Percentiles rank a stretch among this genome's conserved stretches.
These are phyloP conservation scores for Phytophthora gonapodyides DNA, from an alignment of 352 stramenopile species.

Conservation along the genomic window DNA sequence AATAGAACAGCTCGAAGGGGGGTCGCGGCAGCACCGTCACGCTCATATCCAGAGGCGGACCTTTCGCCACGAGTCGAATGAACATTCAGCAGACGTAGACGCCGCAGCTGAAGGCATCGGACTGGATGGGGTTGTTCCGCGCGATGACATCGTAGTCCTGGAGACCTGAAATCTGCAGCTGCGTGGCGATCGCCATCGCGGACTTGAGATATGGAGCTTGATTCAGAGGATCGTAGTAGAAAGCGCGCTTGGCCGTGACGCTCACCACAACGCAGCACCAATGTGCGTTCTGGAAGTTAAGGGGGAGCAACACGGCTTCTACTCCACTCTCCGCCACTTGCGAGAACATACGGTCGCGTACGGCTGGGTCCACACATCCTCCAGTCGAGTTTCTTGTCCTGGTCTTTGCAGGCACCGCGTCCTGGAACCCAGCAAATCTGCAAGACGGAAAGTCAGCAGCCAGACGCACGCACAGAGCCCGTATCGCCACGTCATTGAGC, in stretches of 20 bases:
- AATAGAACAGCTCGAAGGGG: too few species aligned
- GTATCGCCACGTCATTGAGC: constrained; percentile 1
- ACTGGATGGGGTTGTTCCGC: too few species aligned
- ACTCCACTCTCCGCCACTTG: neutral
- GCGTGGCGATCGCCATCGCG: too few species aligned
- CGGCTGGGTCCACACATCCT: too few species aligned
- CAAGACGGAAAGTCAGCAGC: neutral
- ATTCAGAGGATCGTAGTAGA: constrained; percentile 14
- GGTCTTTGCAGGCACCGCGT: neutral
- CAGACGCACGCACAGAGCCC: constrained; percentile 4
- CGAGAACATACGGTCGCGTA: neutral
- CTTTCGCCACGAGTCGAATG: too few species aligned
- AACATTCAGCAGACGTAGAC: too few species aligned
- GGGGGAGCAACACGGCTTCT: neutral
- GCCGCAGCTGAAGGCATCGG: too few species aligned
- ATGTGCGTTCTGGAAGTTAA: constrained; percentile 19
- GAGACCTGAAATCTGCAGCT: too few species aligned
- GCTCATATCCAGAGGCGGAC: too few species aligned
- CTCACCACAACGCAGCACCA: constrained; percentile 18
- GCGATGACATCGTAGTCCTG: too few species aligned
- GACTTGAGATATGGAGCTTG: neutral
- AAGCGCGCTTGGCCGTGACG: neutral
- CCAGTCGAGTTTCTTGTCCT: neutral
- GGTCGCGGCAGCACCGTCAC: too few species aligned
- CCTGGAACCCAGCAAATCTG: constrained; percentile 6